Evolutionary conservation across 2,329 filamentous ascomycete genomes (phyloP), one percentile per base, ranked within the genome.

Genomic region (Penicillium thymicola): DNA sequence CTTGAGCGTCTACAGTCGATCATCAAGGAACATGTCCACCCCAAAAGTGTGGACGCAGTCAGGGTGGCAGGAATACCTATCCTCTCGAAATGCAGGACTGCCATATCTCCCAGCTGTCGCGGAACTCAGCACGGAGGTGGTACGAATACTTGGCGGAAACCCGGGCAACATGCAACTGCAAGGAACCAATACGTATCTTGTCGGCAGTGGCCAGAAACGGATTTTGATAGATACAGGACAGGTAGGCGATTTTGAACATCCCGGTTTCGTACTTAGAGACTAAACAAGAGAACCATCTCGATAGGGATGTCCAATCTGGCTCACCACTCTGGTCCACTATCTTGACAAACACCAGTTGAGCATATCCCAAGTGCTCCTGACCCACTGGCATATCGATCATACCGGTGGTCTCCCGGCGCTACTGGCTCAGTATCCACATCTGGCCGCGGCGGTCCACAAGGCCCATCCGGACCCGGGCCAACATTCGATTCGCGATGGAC

Each of bases 81-180:
- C 54, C 6, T 23, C 54, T 18, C 36, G 48, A 23, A 56, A 52
- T 11, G 11, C 54, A 10, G 21, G 48, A 28, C 62, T 80, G 0
- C 77, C 77, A 2, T 27, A 63, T 9, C 45, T 79, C 0, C 42
- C 59, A 3, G 69, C 77, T 51, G 70, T 78, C 0, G 69, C 76
- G 53, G 63, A 74, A 37, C 53, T 79, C 51, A 77, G 59, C 34
- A 64, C 65, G 1, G 64, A 74, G 2, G 76, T 79, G 0, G 56
- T 78, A 7, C 73, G 77, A 1, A 58, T 80, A 0, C 65, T 78
- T 3, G 77, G 76, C 0, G 72, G 75, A 30, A 79, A 79, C 49
- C 65, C 76, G 0, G 77, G 77, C 9, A 73, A 75, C 61, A 73
- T 75, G 63, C 53, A 61, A 16, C 55, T 74, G 23, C 73, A 75